Base-by-base conservation (phyloP, 2,329 filamentous ascomycete species). In the Colletotrichum abscissum region DNA sequence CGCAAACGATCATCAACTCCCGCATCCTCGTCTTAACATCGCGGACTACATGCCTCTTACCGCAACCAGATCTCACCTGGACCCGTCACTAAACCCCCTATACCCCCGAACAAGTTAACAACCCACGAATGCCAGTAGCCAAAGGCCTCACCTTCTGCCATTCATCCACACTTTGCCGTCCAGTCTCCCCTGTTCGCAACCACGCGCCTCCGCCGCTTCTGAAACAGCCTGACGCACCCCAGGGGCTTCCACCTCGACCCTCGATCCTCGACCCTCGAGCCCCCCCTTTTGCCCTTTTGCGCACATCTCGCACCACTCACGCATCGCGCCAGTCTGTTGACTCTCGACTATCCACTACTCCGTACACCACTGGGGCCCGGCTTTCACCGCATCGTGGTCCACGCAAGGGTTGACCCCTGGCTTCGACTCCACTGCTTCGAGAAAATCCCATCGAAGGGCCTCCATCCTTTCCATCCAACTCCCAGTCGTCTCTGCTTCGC, bases 161-260 rank as follows among this genome's bases (percentile, higher is more conserved):
- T 46, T 72, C 52, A 72, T 63, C 65, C 54, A 46, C 59, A 33
- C 46, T 59, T 59, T 3, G 59, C 30, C 46, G 14, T 35, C 62
- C 62, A n/a, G 22, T 24, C 46, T 57, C 42, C 42, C 73, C 78
- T 73, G 74, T 66, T 57, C 55, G 60, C 62, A 38, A 71, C 67
- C 56, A 57, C 56, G 28, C 70, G 38, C 60, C 60, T 73, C 60
- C 71, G 70, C 71, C 35, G 28, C 56, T 58, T 76, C 80, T 84
- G 82, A 84, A 84, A 84, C 82, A 74, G 63, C 75, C 79, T 82
- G 82, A 83, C 79, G 81, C 82, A 82, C 76, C 73, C 73, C 76
- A 78, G 77, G 78, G 78, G 78, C 59, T 73, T 69, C 64, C 56
- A 64, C 69, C 28, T 72, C 69, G 63, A 63, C 60, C 69, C 67